Evolutionary conservation across 2,329 filamentous ascomycete species (phyloP), one percentile per base, ranked within the genome.

Genomic region (Cytospora chrysosperma): DNA sequence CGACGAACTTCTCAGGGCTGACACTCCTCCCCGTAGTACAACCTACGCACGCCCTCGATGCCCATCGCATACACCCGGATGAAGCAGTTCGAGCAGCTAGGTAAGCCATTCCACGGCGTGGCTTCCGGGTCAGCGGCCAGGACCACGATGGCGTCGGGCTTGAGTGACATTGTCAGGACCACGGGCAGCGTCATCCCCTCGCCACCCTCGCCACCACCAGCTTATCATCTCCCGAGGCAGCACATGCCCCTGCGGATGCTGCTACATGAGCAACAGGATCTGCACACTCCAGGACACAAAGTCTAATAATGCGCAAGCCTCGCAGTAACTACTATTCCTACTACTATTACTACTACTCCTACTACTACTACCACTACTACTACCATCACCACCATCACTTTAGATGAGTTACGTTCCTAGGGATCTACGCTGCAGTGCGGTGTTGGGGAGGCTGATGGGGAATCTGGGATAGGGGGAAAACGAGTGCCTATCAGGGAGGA

Each of bases 21-120:
- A 58, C 28, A 47, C 21, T 28, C n/a, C n/a, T 6, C 13, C 24
- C 15, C 5, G 12, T 28, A 65, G 64, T 65, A 63, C 15, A 60
- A 65, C 53, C 53, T 65, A 4, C 57, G 64, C 21, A 60, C 61
- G 0, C 64, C 64, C 4, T 63, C 64, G 8, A 65, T 65, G 64
- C 64, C 64, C 47, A 65, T 65, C 56, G 64, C 64, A 53, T 65
- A 60, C 53, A 63, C 54, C n/a, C 61, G 61, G 13, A 65, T 65
- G 64, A 65, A 65, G 28, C 64, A 65, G 49, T 65, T 51, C 28
- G 61, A 65, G 34, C 24, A 58, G 32, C 60, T 57, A 13, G 63
- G 60, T 15, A 65, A 61, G 40, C 60, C 58, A 2, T 26, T 65
- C 7, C 63, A 63, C 17, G 63, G 63, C 9, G 63, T 63, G 15